These are phyloP conservation scores for Beauveria brongniartii DNA, from an alignment of 2,329 filamentous ascomycete species.

Conservation along the genomic window DNA sequence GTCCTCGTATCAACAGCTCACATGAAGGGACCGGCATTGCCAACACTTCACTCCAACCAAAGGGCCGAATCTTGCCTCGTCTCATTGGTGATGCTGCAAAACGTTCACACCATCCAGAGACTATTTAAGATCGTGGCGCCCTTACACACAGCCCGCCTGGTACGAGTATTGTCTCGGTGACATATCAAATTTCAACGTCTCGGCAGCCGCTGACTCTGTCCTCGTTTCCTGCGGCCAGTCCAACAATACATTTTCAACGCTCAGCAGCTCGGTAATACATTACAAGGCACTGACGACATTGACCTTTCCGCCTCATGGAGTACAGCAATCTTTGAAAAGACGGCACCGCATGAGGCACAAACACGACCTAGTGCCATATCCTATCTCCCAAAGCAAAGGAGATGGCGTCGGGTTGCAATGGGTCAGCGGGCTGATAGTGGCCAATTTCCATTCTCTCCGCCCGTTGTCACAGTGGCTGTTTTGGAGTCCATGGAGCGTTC, in stretches of 20 bases:
- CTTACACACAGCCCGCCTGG: neutral
- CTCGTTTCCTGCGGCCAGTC: neutral
- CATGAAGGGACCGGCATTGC: neutral
- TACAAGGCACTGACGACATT: too few species aligned
- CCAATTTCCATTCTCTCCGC: neutral
- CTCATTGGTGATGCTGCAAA: neutral
- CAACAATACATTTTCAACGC: neutral
- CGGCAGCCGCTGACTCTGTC: neutral
- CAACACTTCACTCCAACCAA: neutral
- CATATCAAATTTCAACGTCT: neutral
- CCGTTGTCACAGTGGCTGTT: slow-evolving; percentile 6
- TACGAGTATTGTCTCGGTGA: neutral
- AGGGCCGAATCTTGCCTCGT: slow-evolving; percentile 1
- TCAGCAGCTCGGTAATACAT: too few species aligned
- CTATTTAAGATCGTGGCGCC: slow-evolving; percentile 8
- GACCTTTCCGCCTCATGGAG: neutral
- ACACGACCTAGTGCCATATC: neutral
- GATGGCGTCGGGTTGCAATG: neutral
- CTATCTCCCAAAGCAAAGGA: neutral
- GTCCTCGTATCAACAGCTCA: neutral
- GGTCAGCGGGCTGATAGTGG: slow-evolving; percentile 1
- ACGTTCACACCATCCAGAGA: neutral
- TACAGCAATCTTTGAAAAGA: neutral
- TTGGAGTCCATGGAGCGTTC: neutral
- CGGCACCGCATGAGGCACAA: neutral